Base-by-base conservation (phyloP, 306 rosid species). In the Fragaria iinumae region DNA sequence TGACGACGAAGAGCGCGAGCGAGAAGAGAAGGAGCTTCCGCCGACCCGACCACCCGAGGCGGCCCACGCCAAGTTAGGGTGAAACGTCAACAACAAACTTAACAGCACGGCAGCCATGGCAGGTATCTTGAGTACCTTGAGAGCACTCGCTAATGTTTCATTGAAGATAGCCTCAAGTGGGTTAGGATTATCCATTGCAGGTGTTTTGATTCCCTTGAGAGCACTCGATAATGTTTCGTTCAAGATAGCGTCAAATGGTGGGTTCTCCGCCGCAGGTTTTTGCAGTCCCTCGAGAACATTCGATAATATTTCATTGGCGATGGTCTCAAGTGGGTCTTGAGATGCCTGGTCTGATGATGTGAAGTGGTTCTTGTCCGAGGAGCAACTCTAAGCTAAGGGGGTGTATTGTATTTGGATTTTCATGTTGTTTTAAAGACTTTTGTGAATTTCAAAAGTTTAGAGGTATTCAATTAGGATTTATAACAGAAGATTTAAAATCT, bases 1-100 rank as follows among this genome's bases (percentile, higher is more conserved):
- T 4, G 97, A 81, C 4, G 82, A 74, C 41, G 79, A 50, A 21
- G 87, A 77, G 50, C 72, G 82, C 34, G 34, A 32, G 6, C 41
- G 41, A 0, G 93, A 88, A 5, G 93, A 87, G 81, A 93, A 93
- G 13, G 95, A 70, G 69, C 84, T 89, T 11, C 97, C 98, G 27
- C 97, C 97, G 73, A 93, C 74, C 72, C 97, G 39, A 8, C 98
- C 98, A 13, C 97, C 98, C 2, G 96, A 90, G 20, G 97, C 97
- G 5, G 97, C 98, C 62, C 87, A 77, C 10, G 93, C 87, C 12
- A 83, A 52, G 60, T 76, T 85, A 3, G 93, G 90, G 45, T 91
- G 88, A 78, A 44, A 86, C 84, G 80, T 76, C 80, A 93, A 81
- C 16, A 93, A 57, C 43, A 93, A 45, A 13, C 91, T 91, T 3